phyloP scores from a whole-genome alignment of 1,284 basidiomycete genomes.

The Cryptococcus sp. region DNA sequence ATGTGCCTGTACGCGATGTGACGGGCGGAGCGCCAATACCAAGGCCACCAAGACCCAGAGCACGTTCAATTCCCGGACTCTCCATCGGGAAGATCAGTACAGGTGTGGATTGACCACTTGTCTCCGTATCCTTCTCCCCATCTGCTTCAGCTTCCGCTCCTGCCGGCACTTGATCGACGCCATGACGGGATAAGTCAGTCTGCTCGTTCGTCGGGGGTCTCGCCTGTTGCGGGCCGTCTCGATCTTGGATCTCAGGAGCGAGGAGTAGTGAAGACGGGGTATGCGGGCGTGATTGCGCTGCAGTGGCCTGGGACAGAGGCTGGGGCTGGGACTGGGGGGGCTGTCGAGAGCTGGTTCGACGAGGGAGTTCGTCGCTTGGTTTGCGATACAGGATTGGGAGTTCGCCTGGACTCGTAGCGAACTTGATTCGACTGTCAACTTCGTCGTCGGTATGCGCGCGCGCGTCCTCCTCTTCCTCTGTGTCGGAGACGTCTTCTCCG shows the following conservation, averaged over 20 bases:
- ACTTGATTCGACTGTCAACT: not conserved
- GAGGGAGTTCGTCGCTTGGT: slow-evolving; percentile 22
- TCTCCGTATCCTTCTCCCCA: not conserved
- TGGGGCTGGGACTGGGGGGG: not conserved
- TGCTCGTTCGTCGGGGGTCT: not conserved
- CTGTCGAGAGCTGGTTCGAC: not conserved
- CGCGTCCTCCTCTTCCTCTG: not conserved
- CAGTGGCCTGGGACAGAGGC: not conserved
- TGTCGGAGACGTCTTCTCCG: slow-evolving; percentile 19
- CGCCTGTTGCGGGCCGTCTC: not conserved
- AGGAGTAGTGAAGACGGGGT: no score
- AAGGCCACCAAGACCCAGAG: slow-evolving; percentile 3
- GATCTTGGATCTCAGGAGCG: not conserved
- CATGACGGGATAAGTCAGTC: not conserved
- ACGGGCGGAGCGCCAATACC: not conserved
- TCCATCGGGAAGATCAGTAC: slow-evolving; percentile 20
- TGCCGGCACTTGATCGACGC: not conserved
- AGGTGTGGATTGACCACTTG: slow-evolving; percentile 8
- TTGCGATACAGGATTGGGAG: slow-evolving; percentile 27
- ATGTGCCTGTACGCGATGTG: no score
- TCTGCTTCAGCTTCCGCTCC: not conserved
- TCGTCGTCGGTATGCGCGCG: not conserved
- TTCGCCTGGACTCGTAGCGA: slow-evolving; percentile 29
- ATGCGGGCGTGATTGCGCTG: slow-evolving; percentile 1
- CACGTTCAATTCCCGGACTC: slow-evolving; percentile 2